These are phyloP conservation scores for Lyophyllum decastes DNA, from an alignment of 768 basidiomycete genomes.

Conservation along the genomic window DNA sequence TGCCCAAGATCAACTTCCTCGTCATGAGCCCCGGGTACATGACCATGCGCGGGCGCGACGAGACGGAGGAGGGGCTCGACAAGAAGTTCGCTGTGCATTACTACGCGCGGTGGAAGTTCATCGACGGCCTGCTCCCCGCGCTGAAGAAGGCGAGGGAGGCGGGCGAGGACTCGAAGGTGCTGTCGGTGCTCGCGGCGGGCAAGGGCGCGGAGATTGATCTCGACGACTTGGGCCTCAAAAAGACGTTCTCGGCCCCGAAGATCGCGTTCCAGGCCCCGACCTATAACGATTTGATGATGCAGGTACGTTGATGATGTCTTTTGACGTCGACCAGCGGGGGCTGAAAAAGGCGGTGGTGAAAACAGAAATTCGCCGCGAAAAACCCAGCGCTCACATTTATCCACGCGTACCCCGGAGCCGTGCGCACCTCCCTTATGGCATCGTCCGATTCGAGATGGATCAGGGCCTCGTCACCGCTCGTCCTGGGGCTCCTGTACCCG, in stretches of 20 bases:
- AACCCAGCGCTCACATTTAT: conserved; percentile 39
- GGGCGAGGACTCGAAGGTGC: conserved; percentile 53
- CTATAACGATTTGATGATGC: conserved; percentile 45
- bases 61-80: conserved; percentile 36
- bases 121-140: conserved; percentile 43
- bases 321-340: too few species aligned
- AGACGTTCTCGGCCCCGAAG: conserved; percentile 31
- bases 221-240: conserved; percentile 47
- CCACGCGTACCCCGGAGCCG: conserved; percentile 39
- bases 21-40: conserved; percentile 46
- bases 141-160: conserved; percentile 43
- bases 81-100: conserved; percentile 43
- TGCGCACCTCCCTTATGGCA: conserved; percentile 32
- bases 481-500: conserved; percentile 19
- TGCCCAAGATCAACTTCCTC: conserved; percentile 53
- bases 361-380: conserved; percentile 34
- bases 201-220: conserved; percentile 38
- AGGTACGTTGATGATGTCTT: conserved; percentile 26
- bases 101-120: conserved; percentile 54
- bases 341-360: not conserved
- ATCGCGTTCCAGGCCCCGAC: conserved; percentile 31
- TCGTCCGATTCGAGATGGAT: conserved; percentile 27
- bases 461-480: conserved; percentile 17
- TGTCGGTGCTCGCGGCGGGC: conserved; percentile 43
- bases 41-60: conserved; percentile 34